These are phyloP conservation scores for Nicotiana otophora DNA, from an alignment of 257 asterid species.

Conservation along the genomic window DNA sequence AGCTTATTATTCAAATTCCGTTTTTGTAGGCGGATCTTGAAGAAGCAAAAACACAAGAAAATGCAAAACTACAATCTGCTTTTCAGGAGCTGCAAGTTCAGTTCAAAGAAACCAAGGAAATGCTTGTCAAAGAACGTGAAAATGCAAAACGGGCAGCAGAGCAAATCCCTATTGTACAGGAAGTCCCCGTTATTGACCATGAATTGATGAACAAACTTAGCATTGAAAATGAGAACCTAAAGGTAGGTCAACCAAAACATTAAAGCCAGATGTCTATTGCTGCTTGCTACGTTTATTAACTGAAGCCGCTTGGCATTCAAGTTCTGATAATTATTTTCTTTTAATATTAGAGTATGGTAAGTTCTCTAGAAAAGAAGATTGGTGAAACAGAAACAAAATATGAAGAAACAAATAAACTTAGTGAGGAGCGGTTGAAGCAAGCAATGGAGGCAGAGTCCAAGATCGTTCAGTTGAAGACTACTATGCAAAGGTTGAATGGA, in stretches of 20 bases:
- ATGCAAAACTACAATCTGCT: conserved; percentile 70
- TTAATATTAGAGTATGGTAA: conserved; percentile 60
- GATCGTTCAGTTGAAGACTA: conserved; percentile 76
- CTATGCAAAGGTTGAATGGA: conserved; percentile 58
- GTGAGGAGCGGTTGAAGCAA: conserved; percentile 92
- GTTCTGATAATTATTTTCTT: conserved; percentile 9
- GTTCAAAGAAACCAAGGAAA: conserved; percentile 72
- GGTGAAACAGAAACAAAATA: conserved; percentile 85
- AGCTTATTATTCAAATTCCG: neutral
- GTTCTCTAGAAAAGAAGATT: conserved; percentile 77
- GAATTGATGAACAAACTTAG: conserved; percentile 66
- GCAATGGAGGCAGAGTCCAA: conserved; percentile 87
- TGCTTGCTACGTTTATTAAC: neutral
- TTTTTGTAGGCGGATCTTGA: conserved; percentile 71
- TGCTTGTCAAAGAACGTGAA: conserved; percentile 64
- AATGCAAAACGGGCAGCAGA: conserved; percentile 52
- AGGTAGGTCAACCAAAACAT: conserved; percentile 36
- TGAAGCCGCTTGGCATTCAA: neutral
- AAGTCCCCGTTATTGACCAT: conserved; percentile 84
- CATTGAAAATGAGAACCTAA: conserved; percentile 79
- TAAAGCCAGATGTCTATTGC: neutral
- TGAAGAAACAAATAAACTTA: conserved; percentile 85
- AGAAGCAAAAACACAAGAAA: conserved; percentile 93
- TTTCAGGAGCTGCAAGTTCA: conserved; percentile 71
- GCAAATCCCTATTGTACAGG: conserved; percentile 66